A percentile compares a stretch with the other conserved stretches of the same genome.
These are phyloP conservation scores for Ophiostoma australiae DNA, from an alignment of 2,329 filamentous ascomycete genomes.

Conservation along the genomic window DNA sequence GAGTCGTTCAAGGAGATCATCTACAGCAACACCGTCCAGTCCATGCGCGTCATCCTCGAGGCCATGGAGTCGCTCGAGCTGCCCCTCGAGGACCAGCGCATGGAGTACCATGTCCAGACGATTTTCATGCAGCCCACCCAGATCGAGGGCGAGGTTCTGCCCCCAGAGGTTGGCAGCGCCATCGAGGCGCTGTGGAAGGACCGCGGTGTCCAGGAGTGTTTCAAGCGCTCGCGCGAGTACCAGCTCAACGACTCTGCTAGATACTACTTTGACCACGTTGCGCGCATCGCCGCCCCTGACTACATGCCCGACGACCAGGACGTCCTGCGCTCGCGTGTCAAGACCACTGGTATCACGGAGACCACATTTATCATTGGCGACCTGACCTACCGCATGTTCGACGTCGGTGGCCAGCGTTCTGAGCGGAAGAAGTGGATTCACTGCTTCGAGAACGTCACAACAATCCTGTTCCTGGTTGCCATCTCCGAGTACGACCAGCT, in stretches of 20 bases:
- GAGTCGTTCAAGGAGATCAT: slow-evolving; percentile 68
- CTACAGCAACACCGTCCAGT: slow-evolving; percentile 66
- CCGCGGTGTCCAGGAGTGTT: slow-evolving; percentile 86
- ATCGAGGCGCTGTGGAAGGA: slow-evolving; percentile 93
- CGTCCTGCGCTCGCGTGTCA: slow-evolving; percentile 90
- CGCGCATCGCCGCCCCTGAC: slow-evolving; percentile 82
- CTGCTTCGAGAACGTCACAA: slow-evolving; percentile 95
- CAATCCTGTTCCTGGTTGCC: slow-evolving; percentile 92
- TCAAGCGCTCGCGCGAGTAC: slow-evolving; percentile 92
- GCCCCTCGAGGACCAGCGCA: slow-evolving; percentile 82
- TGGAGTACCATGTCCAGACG: slow-evolving; percentile 96
- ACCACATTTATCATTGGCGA: slow-evolving; percentile 88
- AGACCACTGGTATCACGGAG: slow-evolving; percentile 96
- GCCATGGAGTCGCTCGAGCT: slow-evolving; percentile 68
- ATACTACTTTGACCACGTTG: slow-evolving; percentile 97
- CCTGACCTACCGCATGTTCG: slow-evolving; percentile 94
- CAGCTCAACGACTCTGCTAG: slow-evolving; percentile 93
- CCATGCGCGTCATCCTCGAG: slow-evolving; percentile 64
- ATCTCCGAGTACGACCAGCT: slow-evolving; percentile 97
- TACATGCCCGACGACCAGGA: slow-evolving; percentile 96
- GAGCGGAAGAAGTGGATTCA: slow-evolving; percentile 98
- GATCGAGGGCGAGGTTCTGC: slow-evolving; percentile 90
- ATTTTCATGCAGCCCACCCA: slow-evolving; percentile 98
- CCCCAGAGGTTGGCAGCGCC: slow-evolving; percentile 88
- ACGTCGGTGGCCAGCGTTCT: slow-evolving; percentile 85